Base-by-base conservation (phyloP, 139 green algal genomes). In the Coelastrella sp. region DNA sequence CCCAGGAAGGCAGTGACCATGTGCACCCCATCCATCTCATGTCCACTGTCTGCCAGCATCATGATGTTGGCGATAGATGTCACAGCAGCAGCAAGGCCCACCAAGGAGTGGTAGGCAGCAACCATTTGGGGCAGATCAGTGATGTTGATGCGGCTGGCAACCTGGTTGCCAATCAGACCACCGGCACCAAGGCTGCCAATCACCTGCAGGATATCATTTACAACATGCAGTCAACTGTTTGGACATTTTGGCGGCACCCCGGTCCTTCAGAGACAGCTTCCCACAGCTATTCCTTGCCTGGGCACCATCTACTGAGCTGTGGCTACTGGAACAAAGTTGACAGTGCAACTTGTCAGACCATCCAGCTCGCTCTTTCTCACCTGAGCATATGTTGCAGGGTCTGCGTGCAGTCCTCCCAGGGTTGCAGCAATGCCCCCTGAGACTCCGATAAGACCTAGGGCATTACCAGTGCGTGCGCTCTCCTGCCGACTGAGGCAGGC, bases 101-200 rank as follows among this genome's bases (percentile, higher is more conserved):
- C 95, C 25, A 99, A 95, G 60, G 97, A 98, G 94, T 99, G 97
- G 94, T 98, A 99, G n/a, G 88, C 97, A 8, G 97, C 97, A 61
- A 99, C 96, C 93, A 97, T 95, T 89, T 97, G 94, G 0, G 96
- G 96, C 89, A 98, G 92, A 27, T 95, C 92, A 6, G 96, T 98
- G 93, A 97, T 96, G 60, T 93, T 91, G 86, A 97, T 95, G 57
- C 90, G 84, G 61, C 89, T 87, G 24, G 95, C 96, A n/a, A 98
- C 63, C 60, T 87, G 66, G 56, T 87, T 87, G 57, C 96, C 96
- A 22, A 93, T 56, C 9, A 83, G 91, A 20, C 89, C 94, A n/a
- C 96, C 96, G 3, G 65, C 87, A 27, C 61, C 92, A n/a, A 93
- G 70, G 35, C 80, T 90, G 58, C 6, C 83, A 56, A 89, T 84